Base-by-base conservation (phyloP, 306 rosid species). In the Dicorynia guianensis region DNA sequence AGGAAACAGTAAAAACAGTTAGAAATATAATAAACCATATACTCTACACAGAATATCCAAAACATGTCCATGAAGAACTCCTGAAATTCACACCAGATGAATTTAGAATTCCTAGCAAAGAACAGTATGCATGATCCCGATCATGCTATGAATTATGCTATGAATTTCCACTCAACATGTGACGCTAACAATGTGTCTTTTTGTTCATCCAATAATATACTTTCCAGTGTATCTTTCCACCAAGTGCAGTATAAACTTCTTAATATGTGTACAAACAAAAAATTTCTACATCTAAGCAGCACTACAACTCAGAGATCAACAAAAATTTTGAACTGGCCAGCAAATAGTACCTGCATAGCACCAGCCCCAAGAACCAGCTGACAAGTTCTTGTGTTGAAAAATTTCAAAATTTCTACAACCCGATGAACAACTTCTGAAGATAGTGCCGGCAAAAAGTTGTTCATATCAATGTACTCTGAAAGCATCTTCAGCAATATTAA, bases 361-460 rank as follows among this genome's bases (percentile, higher is more conserved):
- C 98, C 98, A 54, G 99, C 99, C 67, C 99, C 99, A 63, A 96
- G 98, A 78, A 96, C 99, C 85, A 96, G 97, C 71, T 96, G 99
- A 76, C 99, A 96, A 8, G 99, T 92, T 82, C 99, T 84, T 54
- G 99, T 96, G 87, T 96, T 96, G 89, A 92, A 96, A 86, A 89
- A 89, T 84, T 96, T 96, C 82, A 96, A 84, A 62, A 90, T 90
- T 78, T 96, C 99, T 8, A 88, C 98, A n/a, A 90, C 85, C 54
- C 99, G 99, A 63, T 90, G 99, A 77, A 96, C 98, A 78, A 93
- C 82, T 86, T 96, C 99, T 55, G 98, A 89, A 71, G 99, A 93
- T 25, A 90, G 78, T 55, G 92, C 69, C 10, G 98, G 97, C 79
- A 96, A 80, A 75, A 84, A 85, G 82, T 87, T 90, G 82, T 88